phyloP scores from a whole-genome alignment of 169 alveolate genomes.

The Ophryocystis elektroscirrha region DNA sequence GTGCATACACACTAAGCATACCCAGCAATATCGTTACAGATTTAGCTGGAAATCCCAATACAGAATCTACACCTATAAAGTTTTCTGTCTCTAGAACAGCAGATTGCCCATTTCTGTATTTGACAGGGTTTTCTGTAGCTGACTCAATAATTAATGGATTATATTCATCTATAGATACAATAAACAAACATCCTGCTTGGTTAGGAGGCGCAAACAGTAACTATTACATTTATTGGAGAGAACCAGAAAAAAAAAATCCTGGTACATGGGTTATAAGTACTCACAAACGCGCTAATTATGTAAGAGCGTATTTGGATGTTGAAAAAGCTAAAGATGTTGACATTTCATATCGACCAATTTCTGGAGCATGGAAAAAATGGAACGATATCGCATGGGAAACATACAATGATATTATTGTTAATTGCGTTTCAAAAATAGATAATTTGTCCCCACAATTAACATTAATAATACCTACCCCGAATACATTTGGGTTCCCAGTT shows the following conservation, averaged over 20 bases:
- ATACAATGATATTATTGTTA: constrained; percentile 14
- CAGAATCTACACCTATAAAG: constrained; percentile 8
- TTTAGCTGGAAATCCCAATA: constrained; percentile 24
- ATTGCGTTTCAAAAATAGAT: constrained; percentile 19
- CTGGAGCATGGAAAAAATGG: constrained; percentile 27
- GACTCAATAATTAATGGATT: constrained; percentile 30
- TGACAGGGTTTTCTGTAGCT: constrained; percentile 30
- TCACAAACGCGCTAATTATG: constrained; percentile 18
- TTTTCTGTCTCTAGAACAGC: constrained; percentile 24
- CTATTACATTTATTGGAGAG: neutral
- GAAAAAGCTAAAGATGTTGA: constrained; percentile 12
- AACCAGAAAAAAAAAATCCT: neutral
- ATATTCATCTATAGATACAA: constrained; percentile 25
- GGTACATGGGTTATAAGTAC: constrained; percentile 28
- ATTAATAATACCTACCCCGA: constrained; percentile 16
- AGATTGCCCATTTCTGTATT: constrained; percentile 29
- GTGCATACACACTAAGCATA: constrained; percentile 17
- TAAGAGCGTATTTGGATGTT: constrained; percentile 23
- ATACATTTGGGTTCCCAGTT: constrained; percentile 15
- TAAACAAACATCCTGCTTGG: constrained; percentile 29
- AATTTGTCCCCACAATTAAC: constrained; percentile 20
- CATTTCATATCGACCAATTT: constrained; percentile 8
- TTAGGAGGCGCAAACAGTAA: constrained; percentile 24
- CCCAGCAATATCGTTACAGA: constrained; percentile 27
- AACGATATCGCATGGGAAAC: constrained; percentile 16